Conservation (phyloP, 2,329 filamentous ascomycete species). For the Fusarium palustre region DNA sequence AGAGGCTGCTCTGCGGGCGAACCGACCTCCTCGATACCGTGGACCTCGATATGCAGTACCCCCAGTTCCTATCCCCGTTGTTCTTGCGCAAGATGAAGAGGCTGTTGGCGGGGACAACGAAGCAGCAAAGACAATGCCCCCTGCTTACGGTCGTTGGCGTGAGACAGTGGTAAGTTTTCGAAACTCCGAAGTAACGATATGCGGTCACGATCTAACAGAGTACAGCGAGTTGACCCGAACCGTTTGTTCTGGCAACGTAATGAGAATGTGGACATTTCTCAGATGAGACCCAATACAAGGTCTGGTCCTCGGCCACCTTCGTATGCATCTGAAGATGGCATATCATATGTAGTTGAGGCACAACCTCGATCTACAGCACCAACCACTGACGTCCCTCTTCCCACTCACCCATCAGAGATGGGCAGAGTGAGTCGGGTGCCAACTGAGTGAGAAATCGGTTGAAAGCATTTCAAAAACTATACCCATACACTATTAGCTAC, state of each 20-base stretch:
- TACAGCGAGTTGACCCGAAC: constrained; percentile 80
- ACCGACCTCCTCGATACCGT: constrained; percentile 59
- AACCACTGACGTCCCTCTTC: constrained; percentile 57
- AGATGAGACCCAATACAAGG: constrained; percentile 42
- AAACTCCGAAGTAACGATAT: background rate
- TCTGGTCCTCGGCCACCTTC: constrained; percentile 72
- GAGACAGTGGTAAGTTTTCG: constrained; percentile 77
- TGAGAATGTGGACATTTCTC: constrained; percentile 50
- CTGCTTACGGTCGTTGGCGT: constrained; percentile 87
- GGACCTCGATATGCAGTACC: constrained; percentile 77
- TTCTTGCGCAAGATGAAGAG: constrained; percentile 80
- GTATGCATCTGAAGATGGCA: constrained; percentile 80
- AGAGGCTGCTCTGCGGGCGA: constrained; percentile 34
- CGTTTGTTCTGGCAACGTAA: constrained; percentile 84
- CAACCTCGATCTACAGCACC: constrained; percentile 69
- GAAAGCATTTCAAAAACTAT: background rate
- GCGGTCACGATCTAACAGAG: constrained; percentile 10
- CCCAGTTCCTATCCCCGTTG: constrained; percentile 78
- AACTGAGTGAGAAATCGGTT: constrained; percentile 11
- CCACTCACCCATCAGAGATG: constrained; percentile 62
- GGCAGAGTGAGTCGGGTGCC: constrained; percentile 46
- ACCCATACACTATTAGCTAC: background rate
- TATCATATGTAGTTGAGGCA: constrained; percentile 77
- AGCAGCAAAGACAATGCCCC: constrained; percentile 72
- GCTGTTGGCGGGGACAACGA: constrained; percentile 67